Percentiles rank a stretch among this genome's conserved stretches.
phyloP scores from a whole-genome alignment of 2,329 filamentous ascomycete genomes.

The Cladosporium sp. region DNA sequence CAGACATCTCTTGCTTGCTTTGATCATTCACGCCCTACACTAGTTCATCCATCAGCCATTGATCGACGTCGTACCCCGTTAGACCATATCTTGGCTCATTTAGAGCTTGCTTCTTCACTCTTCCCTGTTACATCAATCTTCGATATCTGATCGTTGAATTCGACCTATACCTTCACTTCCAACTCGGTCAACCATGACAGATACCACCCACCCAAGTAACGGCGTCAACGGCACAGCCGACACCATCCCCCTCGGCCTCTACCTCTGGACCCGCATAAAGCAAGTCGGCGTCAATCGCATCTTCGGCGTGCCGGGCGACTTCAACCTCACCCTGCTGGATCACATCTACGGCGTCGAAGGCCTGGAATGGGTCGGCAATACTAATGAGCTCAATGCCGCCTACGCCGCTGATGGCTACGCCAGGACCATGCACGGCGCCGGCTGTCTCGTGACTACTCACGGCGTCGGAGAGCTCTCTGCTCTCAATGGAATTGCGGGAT shows the following conservation, averaged over 20 bases:
- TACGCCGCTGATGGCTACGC: slow-evolving; percentile 62
- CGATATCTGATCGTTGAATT: background rate
- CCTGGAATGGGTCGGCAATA: slow-evolving; percentile 52
- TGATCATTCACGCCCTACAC: background rate
- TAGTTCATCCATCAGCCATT: background rate
- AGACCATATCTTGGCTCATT: background rate
- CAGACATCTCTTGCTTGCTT: slow-evolving; percentile 1
- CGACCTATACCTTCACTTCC: background rate
- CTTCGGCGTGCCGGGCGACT: slow-evolving; percentile 49
- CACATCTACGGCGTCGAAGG: slow-evolving; percentile 43
- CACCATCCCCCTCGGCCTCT: slow-evolving; percentile 44
- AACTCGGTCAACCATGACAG: slow-evolving; percentile 7
- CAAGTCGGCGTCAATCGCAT: slow-evolving; percentile 44
- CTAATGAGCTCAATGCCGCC: slow-evolving; percentile 60
- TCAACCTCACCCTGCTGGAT: slow-evolving; percentile 49
- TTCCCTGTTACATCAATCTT: background rate
- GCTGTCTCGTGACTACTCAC: slow-evolving; percentile 58
- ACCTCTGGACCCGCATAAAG: slow-evolving; percentile 45
- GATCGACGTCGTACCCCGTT: background rate
- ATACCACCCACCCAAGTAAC: background rate
- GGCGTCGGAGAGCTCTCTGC: slow-evolving; percentile 57
- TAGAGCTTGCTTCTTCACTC: slow-evolving; percentile 2
- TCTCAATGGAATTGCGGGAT: slow-evolving; percentile 47
- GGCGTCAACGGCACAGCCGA: slow-evolving; percentile 12
- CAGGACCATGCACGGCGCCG: slow-evolving; percentile 53